Percentiles rank a stretch among this genome's conserved stretches.
These are phyloP conservation scores for Saccharomycopsis selenospora DNA, from an alignment of 805 yeast species.

Conservation along the genomic window DNA sequence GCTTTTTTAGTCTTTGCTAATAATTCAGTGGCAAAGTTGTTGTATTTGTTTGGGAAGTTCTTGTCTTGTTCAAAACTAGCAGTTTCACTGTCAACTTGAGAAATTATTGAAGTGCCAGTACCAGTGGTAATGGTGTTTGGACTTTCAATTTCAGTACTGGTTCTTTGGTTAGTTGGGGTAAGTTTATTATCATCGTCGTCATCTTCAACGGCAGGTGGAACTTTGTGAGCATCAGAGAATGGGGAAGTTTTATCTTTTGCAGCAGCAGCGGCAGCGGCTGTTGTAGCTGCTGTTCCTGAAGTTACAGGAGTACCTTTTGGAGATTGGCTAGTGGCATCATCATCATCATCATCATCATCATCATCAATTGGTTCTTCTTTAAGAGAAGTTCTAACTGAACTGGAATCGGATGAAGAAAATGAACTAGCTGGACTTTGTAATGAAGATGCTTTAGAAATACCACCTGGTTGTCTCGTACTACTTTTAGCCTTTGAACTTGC, in stretches of 20 bases:
- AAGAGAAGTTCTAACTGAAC: constrained; percentile 17
- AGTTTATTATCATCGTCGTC: not conserved
- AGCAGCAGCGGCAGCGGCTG: not conserved
- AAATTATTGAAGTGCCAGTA: constrained; percentile 17
- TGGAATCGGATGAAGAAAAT: constrained; percentile 3
- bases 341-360: constrained; percentile 10
- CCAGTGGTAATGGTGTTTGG: constrained; percentile 21
- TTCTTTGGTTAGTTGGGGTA: constrained; percentile 2
- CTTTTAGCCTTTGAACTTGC: no score
- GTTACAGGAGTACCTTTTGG: not conserved
- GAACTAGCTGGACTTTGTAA: not conserved
- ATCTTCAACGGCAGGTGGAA: constrained; percentile 3
- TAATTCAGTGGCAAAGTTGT: constrained; percentile 20
- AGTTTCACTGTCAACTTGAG: constrained; percentile 19
- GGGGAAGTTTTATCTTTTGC: not conserved
- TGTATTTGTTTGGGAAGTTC: constrained; percentile 19
- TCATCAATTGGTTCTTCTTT: constrained; percentile 13
- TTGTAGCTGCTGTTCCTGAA: not conserved
- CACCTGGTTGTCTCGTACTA: no score
- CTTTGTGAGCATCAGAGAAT: constrained; percentile 1
- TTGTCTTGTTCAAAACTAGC: constrained; percentile 20
- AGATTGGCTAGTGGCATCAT: constrained; percentile 5
- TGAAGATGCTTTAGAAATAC: not conserved
- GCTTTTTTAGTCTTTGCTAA: constrained; percentile 17
- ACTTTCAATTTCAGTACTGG: constrained; percentile 12